These are phyloP conservation scores for Phyllostachys edulis DNA, from an alignment of 176 grass and related monocot species.

Conservation along the genomic window DNA sequence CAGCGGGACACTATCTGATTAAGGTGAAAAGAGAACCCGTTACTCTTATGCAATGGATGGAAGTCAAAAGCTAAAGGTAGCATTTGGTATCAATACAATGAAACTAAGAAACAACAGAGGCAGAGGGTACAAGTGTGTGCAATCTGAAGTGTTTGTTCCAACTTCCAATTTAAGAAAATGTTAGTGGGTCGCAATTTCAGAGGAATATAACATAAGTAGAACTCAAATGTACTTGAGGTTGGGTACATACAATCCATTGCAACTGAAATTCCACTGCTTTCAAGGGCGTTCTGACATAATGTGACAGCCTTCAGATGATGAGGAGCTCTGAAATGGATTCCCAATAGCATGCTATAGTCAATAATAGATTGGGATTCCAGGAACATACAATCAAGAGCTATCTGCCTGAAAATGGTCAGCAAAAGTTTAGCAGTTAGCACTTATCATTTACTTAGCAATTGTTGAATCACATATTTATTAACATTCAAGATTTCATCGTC, in stretches of 20 bases:
- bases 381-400: slow-evolving; percentile 91
- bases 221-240: slow-evolving; percentile 8
- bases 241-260: slow-evolving; percentile 50
- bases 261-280: slow-evolving; percentile 45
- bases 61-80: neutral
- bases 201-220: neutral
- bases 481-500: neutral
- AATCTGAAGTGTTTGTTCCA: slow-evolving; percentile 10
- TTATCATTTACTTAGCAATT: neutral
- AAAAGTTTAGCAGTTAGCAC: neutral
- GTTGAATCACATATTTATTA: neutral
- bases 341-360: slow-evolving; percentile 97
- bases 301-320: slow-evolving; percentile 59
- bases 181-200: neutral
- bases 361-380: slow-evolving; percentile 96
- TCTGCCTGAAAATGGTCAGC: slow-evolving; percentile 71
- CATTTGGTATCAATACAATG: neutral
- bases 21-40: slow-evolving; percentile 10
- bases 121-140: neutral
- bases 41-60: neutral
- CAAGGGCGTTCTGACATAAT: slow-evolving; percentile 42
- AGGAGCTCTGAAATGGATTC: slow-evolving; percentile 95
- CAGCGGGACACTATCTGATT: slow-evolving; percentile 46
- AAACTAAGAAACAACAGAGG: neutral
- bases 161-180: neutral